Evolutionary conservation across 2,329 filamentous ascomycete genomes (phyloP), one percentile per base, ranked within the genome.

Genomic region (Parascedosporium putredinis): DNA sequence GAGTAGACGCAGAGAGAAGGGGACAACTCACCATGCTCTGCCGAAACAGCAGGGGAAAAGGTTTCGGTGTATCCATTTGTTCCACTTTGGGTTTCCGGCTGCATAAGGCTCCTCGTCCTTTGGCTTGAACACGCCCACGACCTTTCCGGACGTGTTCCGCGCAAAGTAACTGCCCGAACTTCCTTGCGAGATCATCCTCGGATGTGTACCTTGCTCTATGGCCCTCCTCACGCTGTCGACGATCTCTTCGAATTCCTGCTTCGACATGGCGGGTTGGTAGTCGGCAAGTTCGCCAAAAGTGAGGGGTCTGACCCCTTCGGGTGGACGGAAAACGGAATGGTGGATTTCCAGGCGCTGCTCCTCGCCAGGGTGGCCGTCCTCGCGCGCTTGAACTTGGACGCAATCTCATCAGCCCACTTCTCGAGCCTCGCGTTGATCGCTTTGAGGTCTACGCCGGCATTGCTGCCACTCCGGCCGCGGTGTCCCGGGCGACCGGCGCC

Each of bases 81-180:
- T 97, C 91, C 91, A 97, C 65, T 98, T 98, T 5, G 93, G 93
- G 62, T 98, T 98, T 57, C 88, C 86, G 27, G 88, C 93, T 1
- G 93, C 93, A 62, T 96, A 98, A 1, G 93, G 93, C 66, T 98
- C 94, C 69, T 98, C 93, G 59, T 98, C 93, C 68, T 98, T 98
- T 38, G 93, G 93, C 66, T 98, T 98, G 71, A 98, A 98, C 4
- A 98, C 93, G 31, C 90, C 93, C 3, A 98, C 88, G 14, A 96
- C 88, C 70, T 95, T 96, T 47, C 93, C 93, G 51, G 91, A 84
- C 1, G 79, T 79, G 59, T 95, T 95, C 52, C 90, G 79, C 23
- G 93, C 93, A 74, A 98, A 98, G 70, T 98, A 98, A 66, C 90
- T 96, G 45, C 93, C 93, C 3, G 93, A 97, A 67, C 91, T 97